Evolutionary conservation across 2,329 filamentous ascomycete genomes (phyloP), one percentile per base, ranked within the genome.

Genomic region (Teratosphaeria gauchensis): DNA sequence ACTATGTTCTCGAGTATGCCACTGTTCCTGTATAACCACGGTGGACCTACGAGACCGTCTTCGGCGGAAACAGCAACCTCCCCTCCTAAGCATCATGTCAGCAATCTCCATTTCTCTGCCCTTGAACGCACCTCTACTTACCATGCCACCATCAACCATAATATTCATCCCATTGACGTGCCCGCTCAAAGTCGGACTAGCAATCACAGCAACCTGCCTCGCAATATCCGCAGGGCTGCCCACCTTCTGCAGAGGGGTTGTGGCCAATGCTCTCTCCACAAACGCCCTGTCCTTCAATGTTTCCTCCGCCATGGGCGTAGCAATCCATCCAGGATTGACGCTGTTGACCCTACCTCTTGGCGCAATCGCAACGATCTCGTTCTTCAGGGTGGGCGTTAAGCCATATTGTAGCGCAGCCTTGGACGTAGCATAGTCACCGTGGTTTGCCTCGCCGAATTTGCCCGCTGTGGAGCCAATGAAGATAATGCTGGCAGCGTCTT

Each of bases 381-480:
- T 71, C 63, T 71, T 71, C 19, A 70, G 58, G 21, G 68, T 66
- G 0, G 65, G 66, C 12, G 62, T 63, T 19, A 71, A 52, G 4
- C 69, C 69, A 52, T 69, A 67, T 68, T 69, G 69, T 12, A 71
- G 54, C 8, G 66, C 68, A 8, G 67, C 60, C 56, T 71, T 71
- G 1, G 61, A 54, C 1, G 65, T 62, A 12, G 67, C 61, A 55
- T 71, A 71, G 59, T 71, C 69, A 31, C 65, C 69, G 51, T 71
- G 69, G 19, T 61, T 58, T 19, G 67, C 67, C 55, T 70, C 68
- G 54, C 69, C 68, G 53, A 69, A 70, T 59, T 71, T 71, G 24
- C 69, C 68, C 4, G 69, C 68, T n/a, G 69, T 71, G n/a, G 63
- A 65, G 53, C 67, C 69, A 19, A 70, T 66, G 61, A 71, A 69